phyloP scores from a whole-genome alignment of 306 rosid genomes.

The Datisca glomerata region DNA sequence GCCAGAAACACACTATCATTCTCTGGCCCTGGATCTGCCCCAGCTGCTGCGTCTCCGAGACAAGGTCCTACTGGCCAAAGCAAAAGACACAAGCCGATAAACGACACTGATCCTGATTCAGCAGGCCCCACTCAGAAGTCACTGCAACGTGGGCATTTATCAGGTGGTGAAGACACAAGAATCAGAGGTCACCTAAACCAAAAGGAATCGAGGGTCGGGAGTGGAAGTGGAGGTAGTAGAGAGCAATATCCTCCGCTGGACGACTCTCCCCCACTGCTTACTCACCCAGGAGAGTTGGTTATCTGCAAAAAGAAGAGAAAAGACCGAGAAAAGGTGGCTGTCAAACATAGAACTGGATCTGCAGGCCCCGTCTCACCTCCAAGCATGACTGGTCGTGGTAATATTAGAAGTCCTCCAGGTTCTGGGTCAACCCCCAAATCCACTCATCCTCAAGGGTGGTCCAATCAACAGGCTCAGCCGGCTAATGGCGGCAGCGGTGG shows the following conservation, averaged over 20 bases:
- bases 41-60: conserved; percentile 34
- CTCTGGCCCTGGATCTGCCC: conserved; percentile 26
- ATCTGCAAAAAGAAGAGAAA: conserved; percentile 95
- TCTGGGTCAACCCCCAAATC: conserved; percentile 35
- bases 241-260: conserved; percentile 65
- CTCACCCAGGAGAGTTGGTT: conserved; percentile 92
- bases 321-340: conserved; percentile 58
- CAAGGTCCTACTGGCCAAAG: conserved; percentile 32
- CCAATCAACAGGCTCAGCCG: conserved; percentile 39
- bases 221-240: conserved; percentile 37
- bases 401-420: conserved; percentile 58
- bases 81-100: conserved; percentile 54
- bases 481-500: conserved; percentile 48
- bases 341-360: conserved; percentile 49
- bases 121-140: conserved; percentile 34
- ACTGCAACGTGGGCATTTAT: conserved; percentile 29
- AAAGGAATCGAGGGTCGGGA: conserved; percentile 59
- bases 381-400: conserved; percentile 35
- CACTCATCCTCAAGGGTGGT: conserved; percentile 47
- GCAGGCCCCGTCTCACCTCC: conserved; percentile 69
- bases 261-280: conserved; percentile 41
- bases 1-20: conserved; percentile 59
- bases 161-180: conserved; percentile 40
- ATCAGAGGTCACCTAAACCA: conserved; percentile 43
- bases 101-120: conserved; percentile 45